A percentile compares a stretch with the other conserved stretches of the same genome.
Conservation (phyloP, 1,284 basidiomycete genomes). For the Pseudozyma hubeiensis region DNA sequence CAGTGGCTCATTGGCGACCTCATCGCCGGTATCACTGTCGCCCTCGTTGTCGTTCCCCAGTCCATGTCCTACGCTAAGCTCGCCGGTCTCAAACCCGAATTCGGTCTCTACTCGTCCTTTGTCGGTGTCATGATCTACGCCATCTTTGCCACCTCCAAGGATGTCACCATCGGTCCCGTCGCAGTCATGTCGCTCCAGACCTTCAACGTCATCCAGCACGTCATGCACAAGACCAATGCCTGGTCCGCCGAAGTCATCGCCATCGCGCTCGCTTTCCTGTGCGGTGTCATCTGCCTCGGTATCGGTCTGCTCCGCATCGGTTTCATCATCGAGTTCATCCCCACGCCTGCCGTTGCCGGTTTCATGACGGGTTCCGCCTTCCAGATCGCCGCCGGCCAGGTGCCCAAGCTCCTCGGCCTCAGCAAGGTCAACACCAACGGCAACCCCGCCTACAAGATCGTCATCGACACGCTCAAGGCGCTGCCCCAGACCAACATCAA, state of each 20-base stretch:
- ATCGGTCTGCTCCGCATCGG: slow-evolving; percentile 92
- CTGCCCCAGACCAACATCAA: slow-evolving; percentile 80
- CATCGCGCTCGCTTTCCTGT: slow-evolving; percentile 85
- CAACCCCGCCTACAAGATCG: slow-evolving; percentile 80
- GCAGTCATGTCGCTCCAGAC: slow-evolving; percentile 96
- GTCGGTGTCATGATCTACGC: slow-evolving; percentile 83
- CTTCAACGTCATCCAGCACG: slow-evolving; percentile 72
- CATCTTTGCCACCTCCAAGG: slow-evolving; percentile 68
- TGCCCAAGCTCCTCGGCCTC: slow-evolving; percentile 65
- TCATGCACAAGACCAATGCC: slow-evolving; percentile 21
- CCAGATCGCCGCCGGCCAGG: slow-evolving; percentile 65
- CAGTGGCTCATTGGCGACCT: slow-evolving; percentile 68
- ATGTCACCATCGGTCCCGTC: slow-evolving; percentile 68
- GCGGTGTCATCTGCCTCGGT: slow-evolving; percentile 90
- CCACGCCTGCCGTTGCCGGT: slow-evolving; percentile 88
- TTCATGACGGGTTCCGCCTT: slow-evolving; percentile 74
- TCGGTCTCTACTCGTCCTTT: slow-evolving; percentile 95
- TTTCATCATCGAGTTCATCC: slow-evolving; percentile 96
- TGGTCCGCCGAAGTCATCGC: slow-evolving; percentile 78
- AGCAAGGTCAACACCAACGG: slow-evolving; percentile 55
- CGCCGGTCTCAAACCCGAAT: slow-evolving; percentile 85
- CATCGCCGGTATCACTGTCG: slow-evolving; percentile 70
- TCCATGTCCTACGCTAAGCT: slow-evolving; percentile 76
- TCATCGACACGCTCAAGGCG: slow-evolving; percentile 90
- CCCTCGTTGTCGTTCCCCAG: slow-evolving; percentile 67